phyloP scores from a whole-genome alignment of 2,329 filamentous ascomycete genomes.

The Allantophomopsis lycopodina region DNA sequence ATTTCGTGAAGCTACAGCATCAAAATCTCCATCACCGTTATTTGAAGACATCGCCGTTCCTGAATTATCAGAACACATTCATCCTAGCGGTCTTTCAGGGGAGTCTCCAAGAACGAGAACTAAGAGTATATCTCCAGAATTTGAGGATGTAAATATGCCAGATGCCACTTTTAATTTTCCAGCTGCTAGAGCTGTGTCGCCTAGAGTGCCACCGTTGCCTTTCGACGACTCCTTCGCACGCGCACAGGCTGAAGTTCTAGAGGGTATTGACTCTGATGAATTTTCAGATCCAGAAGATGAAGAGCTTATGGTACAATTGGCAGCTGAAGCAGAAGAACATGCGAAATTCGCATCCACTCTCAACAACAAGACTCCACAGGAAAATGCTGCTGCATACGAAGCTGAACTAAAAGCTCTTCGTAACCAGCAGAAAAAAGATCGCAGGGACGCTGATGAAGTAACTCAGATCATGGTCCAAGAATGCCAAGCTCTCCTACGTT shows the following conservation, averaged over 20 bases:
- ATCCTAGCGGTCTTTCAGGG: background rate
- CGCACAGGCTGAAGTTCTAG: slow-evolving; percentile 5
- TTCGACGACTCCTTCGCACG: slow-evolving; percentile 9
- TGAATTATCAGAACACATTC: slow-evolving; percentile 3
- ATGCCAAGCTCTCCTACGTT: slow-evolving; percentile 76
- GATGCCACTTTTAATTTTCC: slow-evolving; percentile 2
- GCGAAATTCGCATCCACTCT: slow-evolving; percentile 81
- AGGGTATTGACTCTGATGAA: slow-evolving; percentile 35
- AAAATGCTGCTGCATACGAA: slow-evolving; percentile 73
- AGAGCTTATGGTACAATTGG: slow-evolving; percentile 74
- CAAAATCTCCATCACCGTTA: slow-evolving; percentile 27
- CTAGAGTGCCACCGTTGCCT: background rate
- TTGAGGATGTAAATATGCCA: slow-evolving; percentile 11
- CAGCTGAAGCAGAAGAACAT: slow-evolving; percentile 85
- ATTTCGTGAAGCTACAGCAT: slow-evolving; percentile 1
- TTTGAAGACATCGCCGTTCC: slow-evolving; percentile 33
- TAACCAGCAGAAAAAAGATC: slow-evolving; percentile 91
- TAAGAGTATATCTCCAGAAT: slow-evolving; percentile 9
- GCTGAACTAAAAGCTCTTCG: slow-evolving; percentile 75
- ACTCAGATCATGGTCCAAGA: slow-evolving; percentile 93
- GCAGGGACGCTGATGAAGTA: slow-evolving; percentile 90
- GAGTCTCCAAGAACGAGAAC: background rate
- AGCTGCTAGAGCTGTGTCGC: background rate
- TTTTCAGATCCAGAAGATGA: slow-evolving; percentile 86
- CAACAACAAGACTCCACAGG: slow-evolving; percentile 57